Evolutionary conservation across 1,139 yeast species (phyloP), one percentile per base, ranked within the genome.

Genomic region (Casaregolazyma lundiana): DNA sequence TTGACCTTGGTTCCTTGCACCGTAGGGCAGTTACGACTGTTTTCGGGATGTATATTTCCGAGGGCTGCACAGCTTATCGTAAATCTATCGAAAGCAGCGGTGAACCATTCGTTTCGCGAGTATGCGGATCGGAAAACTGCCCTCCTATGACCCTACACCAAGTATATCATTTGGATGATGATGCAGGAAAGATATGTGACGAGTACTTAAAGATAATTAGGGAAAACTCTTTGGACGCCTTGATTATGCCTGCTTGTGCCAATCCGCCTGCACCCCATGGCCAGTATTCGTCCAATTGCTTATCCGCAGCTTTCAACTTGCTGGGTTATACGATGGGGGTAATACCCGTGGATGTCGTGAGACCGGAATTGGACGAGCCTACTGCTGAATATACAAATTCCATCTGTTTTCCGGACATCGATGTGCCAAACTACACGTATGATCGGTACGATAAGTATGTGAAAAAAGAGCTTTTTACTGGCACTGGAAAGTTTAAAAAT

Each of bases 211-310:
- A 36, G n/a, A 20, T 36, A 20, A 20, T 36, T 19, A 13, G 29
- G 13, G 40, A 36, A 8, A 26, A 26, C 15, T 26, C 32, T 7
- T n/a, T 36, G 15, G 40, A 36, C 19, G 40, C 16, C 40, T 24
- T 36, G 29, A 24, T 36, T 19, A 36, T 19, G 29, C 40, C 40
- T 3, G 40, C 40, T 6, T 36, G 40, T 11, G 40, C 40, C 29
- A 36, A 36, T 36, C 40, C 40, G n/a, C 40, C 40, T 3, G 40
- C 40, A 24, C 40, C 40, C 19, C 40, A 36, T 36, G 40, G 40
- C 9, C 17, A 36, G 13, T 36, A 36, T 16, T 36, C 40, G 2
- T 36, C 40, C 17, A 36, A 36, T 19, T 36, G 40, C 29, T 17
- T 36, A 24, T 36, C 40, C 20, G 40, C 40, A 8, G 17, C 15